phyloP scores from a whole-genome alignment of 2,329 filamentous ascomycete genomes.

The Sarocladiaceae sp. region DNA sequence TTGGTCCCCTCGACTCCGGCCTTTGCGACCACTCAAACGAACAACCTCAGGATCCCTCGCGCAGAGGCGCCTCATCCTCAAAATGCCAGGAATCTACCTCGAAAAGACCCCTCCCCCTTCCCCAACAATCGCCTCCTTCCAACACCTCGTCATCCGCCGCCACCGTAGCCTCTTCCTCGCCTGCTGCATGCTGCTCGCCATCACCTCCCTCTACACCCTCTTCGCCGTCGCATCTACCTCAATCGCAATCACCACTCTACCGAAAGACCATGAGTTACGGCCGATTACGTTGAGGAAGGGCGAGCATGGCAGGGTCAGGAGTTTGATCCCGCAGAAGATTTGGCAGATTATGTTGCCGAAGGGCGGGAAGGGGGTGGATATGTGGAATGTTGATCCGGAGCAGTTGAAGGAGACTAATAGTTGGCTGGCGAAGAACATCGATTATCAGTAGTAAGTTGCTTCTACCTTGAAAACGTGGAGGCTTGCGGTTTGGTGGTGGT shows the following conservation, averaged over 20 bases:
- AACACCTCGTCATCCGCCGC: background rate
- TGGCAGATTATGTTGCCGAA: slow-evolving; percentile 15
- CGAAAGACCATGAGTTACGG: background rate
- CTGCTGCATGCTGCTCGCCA: background rate
- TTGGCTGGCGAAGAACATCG: slow-evolving; percentile 13
- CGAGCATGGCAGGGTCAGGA: background rate
- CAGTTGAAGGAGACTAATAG: slow-evolving; percentile 10
- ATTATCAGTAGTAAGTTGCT: slow-evolving; percentile 13
- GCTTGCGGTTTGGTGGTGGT: too few species aligned
- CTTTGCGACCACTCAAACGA: background rate
- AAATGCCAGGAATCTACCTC: background rate
- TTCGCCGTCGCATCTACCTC: background rate
- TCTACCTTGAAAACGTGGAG: too few species aligned
- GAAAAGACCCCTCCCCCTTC: background rate
- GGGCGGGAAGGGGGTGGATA: background rate
- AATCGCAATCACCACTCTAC: background rate
- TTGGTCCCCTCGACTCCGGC: background rate
- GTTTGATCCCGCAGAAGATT: slow-evolving; percentile 12
- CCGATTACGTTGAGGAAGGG: background rate
- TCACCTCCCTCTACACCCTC: background rate
- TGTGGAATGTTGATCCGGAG: slow-evolving; percentile 5
- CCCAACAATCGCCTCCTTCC: background rate
- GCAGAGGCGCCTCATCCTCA: background rate
- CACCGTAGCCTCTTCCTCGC: background rate
- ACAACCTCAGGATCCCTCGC: background rate